Conservation (phyloP, 108 stramenopile genomes). For the Cyclotella kingstonii region DNA sequence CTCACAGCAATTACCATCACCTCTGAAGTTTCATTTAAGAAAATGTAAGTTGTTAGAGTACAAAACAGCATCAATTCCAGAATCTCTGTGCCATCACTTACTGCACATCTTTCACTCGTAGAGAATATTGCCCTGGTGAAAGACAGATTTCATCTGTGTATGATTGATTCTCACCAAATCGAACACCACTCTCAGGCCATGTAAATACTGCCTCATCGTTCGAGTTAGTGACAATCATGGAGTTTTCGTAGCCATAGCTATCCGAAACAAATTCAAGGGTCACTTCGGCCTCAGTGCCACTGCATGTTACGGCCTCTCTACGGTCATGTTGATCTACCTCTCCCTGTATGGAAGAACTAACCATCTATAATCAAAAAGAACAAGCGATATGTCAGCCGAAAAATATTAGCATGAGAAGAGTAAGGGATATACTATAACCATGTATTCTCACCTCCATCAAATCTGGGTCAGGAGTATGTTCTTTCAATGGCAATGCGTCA, state of each 20-base stretch:
- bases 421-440: neutral
- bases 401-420: neutral
- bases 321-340: slow-evolving; percentile 7
- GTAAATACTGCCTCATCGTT: neutral
- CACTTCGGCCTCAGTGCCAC: slow-evolving; percentile 1
- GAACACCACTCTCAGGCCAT: neutral
- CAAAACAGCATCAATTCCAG: neutral
- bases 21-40: neutral
- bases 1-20: slow-evolving; percentile 3
- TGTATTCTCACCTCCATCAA: neutral
- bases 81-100: neutral
- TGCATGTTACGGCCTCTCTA: slow-evolving; percentile 3
- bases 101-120: slow-evolving; percentile 5
- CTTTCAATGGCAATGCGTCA: neutral
- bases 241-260: slow-evolving; percentile 8
- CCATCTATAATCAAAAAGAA: neutral
- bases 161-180: slow-evolving; percentile 1
- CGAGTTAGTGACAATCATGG: neutral
- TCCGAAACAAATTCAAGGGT: slow-evolving; percentile 11
- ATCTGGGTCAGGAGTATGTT: neutral
- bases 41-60: neutral
- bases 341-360: neutral
- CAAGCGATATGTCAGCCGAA: neutral
- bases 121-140: slow-evolving; percentile 4
- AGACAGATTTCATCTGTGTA: slow-evolving; percentile 2